phyloP scores from a whole-genome alignment of 257 asterid genomes.

The Jasminum sambac region DNA sequence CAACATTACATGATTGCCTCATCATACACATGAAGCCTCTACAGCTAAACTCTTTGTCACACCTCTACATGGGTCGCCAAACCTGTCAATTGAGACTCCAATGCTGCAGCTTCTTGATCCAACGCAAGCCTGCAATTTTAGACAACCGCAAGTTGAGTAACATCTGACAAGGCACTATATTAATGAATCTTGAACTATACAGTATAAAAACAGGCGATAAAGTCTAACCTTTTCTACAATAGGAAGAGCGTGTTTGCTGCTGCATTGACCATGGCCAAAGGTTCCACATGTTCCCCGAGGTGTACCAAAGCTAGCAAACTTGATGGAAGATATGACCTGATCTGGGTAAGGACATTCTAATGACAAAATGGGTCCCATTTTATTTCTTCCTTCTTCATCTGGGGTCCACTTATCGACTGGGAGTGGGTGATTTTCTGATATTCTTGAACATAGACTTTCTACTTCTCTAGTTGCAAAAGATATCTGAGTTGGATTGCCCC shows the following conservation, averaged over 20 bases:
- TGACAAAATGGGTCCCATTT: conserved; percentile 47
- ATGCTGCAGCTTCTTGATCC: conserved; percentile 72
- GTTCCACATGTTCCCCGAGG: conserved; percentile 86
- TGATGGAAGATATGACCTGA: conserved; percentile 69
- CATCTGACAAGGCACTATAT: neutral
- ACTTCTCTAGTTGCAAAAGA: conserved; percentile 65
- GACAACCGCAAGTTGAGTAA: neutral
- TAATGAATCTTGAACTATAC: neutral
- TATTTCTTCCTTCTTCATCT: conserved; percentile 38
- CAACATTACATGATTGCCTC: neutral
- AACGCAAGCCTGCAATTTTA: conserved; percentile 63
- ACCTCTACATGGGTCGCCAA: conserved; percentile 82
- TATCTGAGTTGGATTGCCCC: conserved; percentile 80
- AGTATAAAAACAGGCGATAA: neutral
- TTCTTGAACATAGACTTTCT: conserved; percentile 55
- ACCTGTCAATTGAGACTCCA: conserved; percentile 53
- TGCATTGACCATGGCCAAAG: conserved; percentile 78
- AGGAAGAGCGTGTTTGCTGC: conserved; percentile 58
- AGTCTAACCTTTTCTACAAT: conserved; percentile 56
- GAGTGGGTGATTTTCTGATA: conserved; percentile 73
- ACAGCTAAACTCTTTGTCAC: conserved; percentile 67
- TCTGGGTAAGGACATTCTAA: conserved; percentile 60
- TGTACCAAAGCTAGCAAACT: conserved; percentile 88
- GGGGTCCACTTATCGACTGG: conserved; percentile 73
- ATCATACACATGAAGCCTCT: conserved; percentile 76